phyloP scores from a whole-genome alignment of 805 yeast genomes.

The Metschnikowia peoriensis region DNA sequence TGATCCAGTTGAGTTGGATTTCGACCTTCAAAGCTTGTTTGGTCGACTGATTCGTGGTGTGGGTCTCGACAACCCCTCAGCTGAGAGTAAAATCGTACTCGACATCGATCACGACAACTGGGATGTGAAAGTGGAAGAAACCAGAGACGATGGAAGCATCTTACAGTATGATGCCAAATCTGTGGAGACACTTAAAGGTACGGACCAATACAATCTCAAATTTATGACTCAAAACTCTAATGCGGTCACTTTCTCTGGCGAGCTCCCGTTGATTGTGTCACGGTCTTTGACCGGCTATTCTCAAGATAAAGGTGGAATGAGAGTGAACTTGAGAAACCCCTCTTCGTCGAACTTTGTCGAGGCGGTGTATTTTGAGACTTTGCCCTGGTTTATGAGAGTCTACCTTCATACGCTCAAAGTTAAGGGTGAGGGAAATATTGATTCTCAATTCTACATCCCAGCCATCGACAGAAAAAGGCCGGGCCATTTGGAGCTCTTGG shows the following conservation, averaged over 20 bases:
- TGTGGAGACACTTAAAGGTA: constrained; percentile 18
- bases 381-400: constrained; percentile 91
- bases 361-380: constrained; percentile 69
- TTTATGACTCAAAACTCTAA: constrained; percentile 48
- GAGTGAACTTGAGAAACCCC: constrained; percentile 76
- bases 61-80: constrained; percentile 47
- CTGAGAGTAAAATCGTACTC: constrained; percentile 27
- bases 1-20: constrained; percentile 46
- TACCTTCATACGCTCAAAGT: constrained; percentile 65
- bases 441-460: constrained; percentile 63
- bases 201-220: constrained; percentile 31
- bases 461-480: constrained; percentile 81
- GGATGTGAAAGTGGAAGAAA: constrained; percentile 36
- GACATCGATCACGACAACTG: constrained; percentile 46
- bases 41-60: constrained; percentile 68
- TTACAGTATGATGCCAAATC: constrained; percentile 4
- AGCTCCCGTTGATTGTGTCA: constrained; percentile 70
- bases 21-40: constrained; percentile 62
- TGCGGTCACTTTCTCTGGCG: constrained; percentile 23
- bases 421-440: constrained; percentile 36
- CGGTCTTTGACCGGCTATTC: constrained; percentile 91
- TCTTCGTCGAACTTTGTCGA: constrained; percentile 40
- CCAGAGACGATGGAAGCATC: constrained; percentile 2
- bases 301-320: constrained; percentile 85
- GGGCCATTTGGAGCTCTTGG: constrained; percentile 69